phyloP scores from a whole-genome alignment of 2,329 filamentous ascomycete genomes.

The Elsinoe ampelina region DNA sequence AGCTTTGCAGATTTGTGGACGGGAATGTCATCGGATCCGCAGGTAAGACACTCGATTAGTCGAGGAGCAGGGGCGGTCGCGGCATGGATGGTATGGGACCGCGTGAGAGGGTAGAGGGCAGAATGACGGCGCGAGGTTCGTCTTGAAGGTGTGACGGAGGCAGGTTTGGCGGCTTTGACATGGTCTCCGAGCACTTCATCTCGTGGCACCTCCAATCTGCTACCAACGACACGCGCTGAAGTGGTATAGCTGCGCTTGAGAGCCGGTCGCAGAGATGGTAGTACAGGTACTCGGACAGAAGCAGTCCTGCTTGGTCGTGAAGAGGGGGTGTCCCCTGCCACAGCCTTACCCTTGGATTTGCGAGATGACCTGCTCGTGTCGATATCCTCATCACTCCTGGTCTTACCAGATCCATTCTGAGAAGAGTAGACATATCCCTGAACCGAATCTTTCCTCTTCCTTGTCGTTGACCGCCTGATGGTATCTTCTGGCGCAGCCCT shows the following conservation, averaged over 20 bases:
- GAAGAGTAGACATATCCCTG: slow-evolving; percentile 13
- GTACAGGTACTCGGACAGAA: neutral
- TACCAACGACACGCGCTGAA: neutral
- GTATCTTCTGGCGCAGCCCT: slow-evolving; percentile 18
- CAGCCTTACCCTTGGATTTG: neutral
- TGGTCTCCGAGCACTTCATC: neutral
- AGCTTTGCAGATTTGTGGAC: slow-evolving; percentile 58
- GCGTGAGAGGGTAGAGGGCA: slow-evolving; percentile 21
- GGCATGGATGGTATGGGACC: slow-evolving; percentile 16
- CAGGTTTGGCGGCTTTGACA: neutral
- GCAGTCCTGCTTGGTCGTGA: neutral
- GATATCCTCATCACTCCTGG: neutral
- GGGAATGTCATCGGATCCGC: slow-evolving; percentile 57
- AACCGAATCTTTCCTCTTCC: slow-evolving; percentile 15
- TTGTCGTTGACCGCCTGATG: slow-evolving; percentile 21
- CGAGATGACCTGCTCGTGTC: neutral
- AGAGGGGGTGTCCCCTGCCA: neutral
- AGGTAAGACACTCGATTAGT: slow-evolving; percentile 58
- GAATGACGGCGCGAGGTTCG: slow-evolving; percentile 11
- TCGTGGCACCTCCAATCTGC: neutral
- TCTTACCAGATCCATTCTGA: neutral
- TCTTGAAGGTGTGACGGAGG: neutral
- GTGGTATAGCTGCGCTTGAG: slow-evolving; percentile 11
- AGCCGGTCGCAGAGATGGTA: neutral
- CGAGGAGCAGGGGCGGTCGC: slow-evolving; percentile 7